Percentiles rank a stretch among this genome's conserved stretches.
Conservation (phyloP, 2,329 filamentous ascomycete genomes). For the Aspergillus sp. region DNA sequence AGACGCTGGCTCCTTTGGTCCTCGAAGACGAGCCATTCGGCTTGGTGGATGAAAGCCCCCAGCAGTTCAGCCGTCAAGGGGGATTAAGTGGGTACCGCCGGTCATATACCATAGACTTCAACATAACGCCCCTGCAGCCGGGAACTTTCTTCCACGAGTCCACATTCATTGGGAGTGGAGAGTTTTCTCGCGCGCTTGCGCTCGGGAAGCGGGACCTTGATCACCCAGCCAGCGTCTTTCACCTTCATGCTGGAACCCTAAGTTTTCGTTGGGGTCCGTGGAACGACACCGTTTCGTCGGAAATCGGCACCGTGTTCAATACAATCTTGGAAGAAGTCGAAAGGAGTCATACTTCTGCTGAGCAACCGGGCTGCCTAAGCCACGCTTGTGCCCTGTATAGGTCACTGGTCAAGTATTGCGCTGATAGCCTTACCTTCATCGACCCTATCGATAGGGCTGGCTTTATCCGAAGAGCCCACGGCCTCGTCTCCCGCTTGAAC, state of each 20-base stretch:
- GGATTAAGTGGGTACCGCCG: slow-evolving; percentile 50
- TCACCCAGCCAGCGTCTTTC: slow-evolving; percentile 34
- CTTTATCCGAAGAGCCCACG: slow-evolving; percentile 40
- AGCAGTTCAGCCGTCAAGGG: slow-evolving; percentile 16
- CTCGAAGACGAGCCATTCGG: slow-evolving; percentile 10
- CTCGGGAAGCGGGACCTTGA: slow-evolving; percentile 45
- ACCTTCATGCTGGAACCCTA: slow-evolving; percentile 34
- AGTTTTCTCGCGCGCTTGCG: slow-evolving; percentile 47
- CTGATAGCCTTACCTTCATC: slow-evolving; percentile 49
- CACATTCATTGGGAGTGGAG: slow-evolving; percentile 59
- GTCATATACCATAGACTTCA: slow-evolving; percentile 53
- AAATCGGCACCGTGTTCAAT: slow-evolving; percentile 39
- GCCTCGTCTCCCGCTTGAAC: slow-evolving; percentile 38
- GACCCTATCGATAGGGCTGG: slow-evolving; percentile 53
- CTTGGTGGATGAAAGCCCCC: slow-evolving; percentile 13
- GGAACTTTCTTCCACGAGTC: slow-evolving; percentile 56
- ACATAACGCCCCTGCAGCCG: slow-evolving; percentile 46
- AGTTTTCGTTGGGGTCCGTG: slow-evolving; percentile 51
- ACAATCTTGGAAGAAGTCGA: slow-evolving; percentile 26
- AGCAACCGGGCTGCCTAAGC: slow-evolving; percentile 9
- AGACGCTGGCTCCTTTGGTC: slow-evolving; percentile 25
- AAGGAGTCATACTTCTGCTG: slow-evolving; percentile 4
- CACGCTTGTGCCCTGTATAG: slow-evolving; percentile 28
- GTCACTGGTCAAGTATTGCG: slow-evolving; percentile 50
- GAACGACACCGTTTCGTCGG: slow-evolving; percentile 54